These are phyloP conservation scores for Luffa aegyptiaca DNA, from an alignment of 306 rosid genomes.

Conservation along the genomic window DNA sequence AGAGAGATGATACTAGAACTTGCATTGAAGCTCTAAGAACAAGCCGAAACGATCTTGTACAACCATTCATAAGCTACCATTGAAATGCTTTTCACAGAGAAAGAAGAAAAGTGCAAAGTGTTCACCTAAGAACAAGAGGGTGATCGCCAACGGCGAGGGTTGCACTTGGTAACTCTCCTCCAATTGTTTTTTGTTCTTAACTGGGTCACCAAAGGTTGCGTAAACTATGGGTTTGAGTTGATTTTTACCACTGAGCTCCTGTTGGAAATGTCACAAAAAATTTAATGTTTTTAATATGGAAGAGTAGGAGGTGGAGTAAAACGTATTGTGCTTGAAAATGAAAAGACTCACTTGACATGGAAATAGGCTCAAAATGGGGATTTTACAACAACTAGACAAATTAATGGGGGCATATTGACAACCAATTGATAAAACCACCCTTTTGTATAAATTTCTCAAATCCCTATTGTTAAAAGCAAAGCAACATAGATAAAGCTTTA, in stretches of 20 bases:
- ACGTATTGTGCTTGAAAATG: too few species aligned
- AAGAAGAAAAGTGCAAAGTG: neutral
- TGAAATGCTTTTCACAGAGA: neutral
- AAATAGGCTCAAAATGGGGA: too few species aligned
- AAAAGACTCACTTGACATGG: too few species aligned
- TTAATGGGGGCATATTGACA: neutral
- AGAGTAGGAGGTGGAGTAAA: too few species aligned
- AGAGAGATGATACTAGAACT: neutral
- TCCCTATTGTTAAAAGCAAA: neutral
- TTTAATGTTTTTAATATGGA: too few species aligned
- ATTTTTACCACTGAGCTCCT: neutral
- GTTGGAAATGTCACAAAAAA: neutral
- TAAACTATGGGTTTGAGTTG: neutral
- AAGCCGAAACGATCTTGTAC: neutral
- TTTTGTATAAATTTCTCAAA: neutral
- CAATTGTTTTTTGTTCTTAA: neutral
- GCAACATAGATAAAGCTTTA: neutral
- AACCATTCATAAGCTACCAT: neutral
- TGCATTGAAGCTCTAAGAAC: neutral
- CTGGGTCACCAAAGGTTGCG: neutral
- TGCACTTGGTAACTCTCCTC: neutral
- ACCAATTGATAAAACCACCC: neutral
- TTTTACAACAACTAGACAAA: neutral
- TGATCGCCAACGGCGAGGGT: constrained; percentile 9
- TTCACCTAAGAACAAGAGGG: constrained; percentile 1